A percentile compares a stretch with the other conserved stretches of the same genome.
Conservation (phyloP, 495 filamentous ascomycete genomes). For the Aspergillus avenaceus region DNA sequence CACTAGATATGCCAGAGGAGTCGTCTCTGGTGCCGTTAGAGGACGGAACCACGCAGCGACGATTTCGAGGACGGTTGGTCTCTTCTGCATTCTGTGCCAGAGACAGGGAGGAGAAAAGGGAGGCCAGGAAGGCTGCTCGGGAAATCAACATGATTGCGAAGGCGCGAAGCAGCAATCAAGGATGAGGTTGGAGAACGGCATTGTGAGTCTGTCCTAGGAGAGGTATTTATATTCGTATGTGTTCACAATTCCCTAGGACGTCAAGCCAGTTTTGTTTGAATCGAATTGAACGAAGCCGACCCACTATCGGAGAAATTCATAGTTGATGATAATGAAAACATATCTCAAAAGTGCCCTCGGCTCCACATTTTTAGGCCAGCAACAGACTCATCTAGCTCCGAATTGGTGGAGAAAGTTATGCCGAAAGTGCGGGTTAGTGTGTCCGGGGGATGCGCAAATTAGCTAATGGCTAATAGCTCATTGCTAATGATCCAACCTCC, state of each 20-base stretch:
- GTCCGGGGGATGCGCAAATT: no score
- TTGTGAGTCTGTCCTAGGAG: not conserved
- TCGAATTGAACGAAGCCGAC: not conserved
- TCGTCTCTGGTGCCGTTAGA: constrained; percentile 33
- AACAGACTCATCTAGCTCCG: not conserved
- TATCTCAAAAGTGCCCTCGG: not conserved
- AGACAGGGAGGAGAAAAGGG: not conserved
- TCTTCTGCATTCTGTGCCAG: not conserved
- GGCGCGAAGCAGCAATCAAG: not conserved
- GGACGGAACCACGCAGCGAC: constrained; percentile 13
- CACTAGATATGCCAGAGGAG: constrained; percentile 23
- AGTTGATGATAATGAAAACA: not conserved
- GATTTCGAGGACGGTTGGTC: constrained; percentile 1
- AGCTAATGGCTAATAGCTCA: not conserved
- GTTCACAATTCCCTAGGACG: not conserved
- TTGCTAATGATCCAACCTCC: not conserved
- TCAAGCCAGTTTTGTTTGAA: not conserved
- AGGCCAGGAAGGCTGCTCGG: not conserved
- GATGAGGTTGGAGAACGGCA: no score
- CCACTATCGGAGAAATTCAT: constrained; percentile 4
- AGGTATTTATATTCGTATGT: not conserved
- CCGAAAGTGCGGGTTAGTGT: no score
- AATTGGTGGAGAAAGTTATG: constrained; percentile 6
- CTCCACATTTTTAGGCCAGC: not conserved
- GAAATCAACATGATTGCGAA: not conserved